A percentile compares a stretch with the other conserved stretches of the same genome.
Evolutionary conservation across 148 eudicot genomes (phyloP).

Genomic region (Euryodendron excelsum): DNA sequence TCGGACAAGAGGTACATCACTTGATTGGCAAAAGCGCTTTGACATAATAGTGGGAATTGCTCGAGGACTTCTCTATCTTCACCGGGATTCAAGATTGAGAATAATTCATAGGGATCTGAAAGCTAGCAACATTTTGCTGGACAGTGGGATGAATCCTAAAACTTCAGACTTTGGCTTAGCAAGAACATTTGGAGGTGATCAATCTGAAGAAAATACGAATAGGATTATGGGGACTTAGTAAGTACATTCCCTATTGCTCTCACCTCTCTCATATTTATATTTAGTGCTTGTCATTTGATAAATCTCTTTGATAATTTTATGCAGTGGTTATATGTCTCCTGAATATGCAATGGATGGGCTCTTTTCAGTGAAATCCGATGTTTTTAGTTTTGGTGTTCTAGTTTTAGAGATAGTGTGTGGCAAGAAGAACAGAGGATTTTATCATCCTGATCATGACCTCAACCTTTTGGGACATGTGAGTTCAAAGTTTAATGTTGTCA

Average conservation of each 20-base stretch:
- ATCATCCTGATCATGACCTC: conserved; percentile 5
- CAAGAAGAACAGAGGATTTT: conserved; percentile 18
- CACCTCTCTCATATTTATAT: not conserved
- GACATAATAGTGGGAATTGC: conserved; percentile 16
- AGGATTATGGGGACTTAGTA: conserved; percentile 26
- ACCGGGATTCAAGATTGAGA: conserved; percentile 25
- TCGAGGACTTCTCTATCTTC: not conserved
- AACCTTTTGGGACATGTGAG: conserved; percentile 21
- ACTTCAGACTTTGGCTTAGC: conserved; percentile 7
- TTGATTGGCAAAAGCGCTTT: not conserved
- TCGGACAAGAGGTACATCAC: conserved; percentile 1
- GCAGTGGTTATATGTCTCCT: conserved; percentile 29
- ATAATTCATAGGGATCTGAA: too few relatives aligned
- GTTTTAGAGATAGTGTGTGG: conserved; percentile 20
- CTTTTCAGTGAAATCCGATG: conserved; percentile 23
- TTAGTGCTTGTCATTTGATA: not conserved
- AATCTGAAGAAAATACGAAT: conserved; percentile 14
- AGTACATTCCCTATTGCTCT: not conserved
- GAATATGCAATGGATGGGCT: conserved; percentile 22
- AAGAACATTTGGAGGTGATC: conserved; percentile 12
- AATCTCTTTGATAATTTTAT: not conserved
- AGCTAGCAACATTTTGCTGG: not conserved
- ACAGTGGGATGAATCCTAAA: conserved; percentile 1
- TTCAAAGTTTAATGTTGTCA: not conserved
- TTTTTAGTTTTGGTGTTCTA: conserved; percentile 22